Percentiles rank a stretch among this genome's conserved stretches.
Conservation (phyloP, 2,329 filamentous ascomycete genomes). For the Fusarium keratoplasticum region DNA sequence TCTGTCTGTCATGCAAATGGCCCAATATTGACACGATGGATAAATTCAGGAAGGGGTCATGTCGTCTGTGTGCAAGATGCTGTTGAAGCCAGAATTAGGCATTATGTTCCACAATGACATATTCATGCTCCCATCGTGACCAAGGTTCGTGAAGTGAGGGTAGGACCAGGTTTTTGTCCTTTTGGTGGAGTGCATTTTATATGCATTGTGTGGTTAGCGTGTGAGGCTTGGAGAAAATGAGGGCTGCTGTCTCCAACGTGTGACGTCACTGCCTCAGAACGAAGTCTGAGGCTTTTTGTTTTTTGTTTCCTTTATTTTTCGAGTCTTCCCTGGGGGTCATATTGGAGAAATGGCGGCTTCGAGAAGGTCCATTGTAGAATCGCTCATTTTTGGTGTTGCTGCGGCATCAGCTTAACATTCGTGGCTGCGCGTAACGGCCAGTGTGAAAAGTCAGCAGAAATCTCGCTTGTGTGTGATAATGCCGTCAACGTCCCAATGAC, state of each 20-base stretch:
- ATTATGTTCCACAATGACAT: neutral
- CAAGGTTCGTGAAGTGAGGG: neutral
- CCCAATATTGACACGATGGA: neutral
- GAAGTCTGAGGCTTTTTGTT: neutral
- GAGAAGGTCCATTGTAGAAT: neutral
- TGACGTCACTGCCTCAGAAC: neutral
- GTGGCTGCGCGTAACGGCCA: too few species aligned
- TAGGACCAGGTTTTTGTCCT: neutral
- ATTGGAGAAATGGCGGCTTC: neutral
- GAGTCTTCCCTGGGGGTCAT: neutral
- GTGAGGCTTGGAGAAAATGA: neutral
- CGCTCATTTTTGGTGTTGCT: neutral
- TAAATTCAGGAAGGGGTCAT: neutral
- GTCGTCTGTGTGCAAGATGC: neutral
- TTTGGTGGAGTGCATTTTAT: neutral
- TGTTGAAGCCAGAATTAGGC: neutral
- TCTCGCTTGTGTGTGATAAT: too few species aligned
- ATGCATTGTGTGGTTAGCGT: neutral
- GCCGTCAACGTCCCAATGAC: too few species aligned
- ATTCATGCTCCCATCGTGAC: neutral
- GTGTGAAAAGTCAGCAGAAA: too few species aligned
- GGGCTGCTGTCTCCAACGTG: neutral
- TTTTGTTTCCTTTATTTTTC: neutral
- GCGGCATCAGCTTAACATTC: too few species aligned
- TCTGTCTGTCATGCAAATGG: neutral